A percentile compares a stretch with the other conserved stretches of the same genome.
Evolutionary conservation across 176 grass and related monocot genomes (phyloP).

Genomic region (bread wheat (Triticum aestivum)): DNA sequence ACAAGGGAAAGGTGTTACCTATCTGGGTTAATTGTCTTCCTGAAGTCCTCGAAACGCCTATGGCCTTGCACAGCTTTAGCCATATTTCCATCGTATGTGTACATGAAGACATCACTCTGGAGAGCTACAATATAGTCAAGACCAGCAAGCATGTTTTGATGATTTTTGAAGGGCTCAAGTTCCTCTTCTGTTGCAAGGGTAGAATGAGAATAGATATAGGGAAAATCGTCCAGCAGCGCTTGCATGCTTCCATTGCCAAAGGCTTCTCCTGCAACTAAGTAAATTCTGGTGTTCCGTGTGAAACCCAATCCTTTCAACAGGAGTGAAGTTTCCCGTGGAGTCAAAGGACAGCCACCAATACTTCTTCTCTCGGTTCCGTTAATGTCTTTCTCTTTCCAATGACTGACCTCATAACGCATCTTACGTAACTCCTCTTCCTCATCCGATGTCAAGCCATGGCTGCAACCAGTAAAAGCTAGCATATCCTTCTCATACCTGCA

Average conservation of each 20-base stretch:
- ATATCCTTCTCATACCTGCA: conserved; percentile 98
- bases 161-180: conserved; percentile 71
- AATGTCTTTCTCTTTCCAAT: conserved; percentile 99
- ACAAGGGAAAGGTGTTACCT: conserved; percentile 52
- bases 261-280: conserved; percentile 90
- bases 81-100: conserved; percentile 99
- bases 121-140: conserved; percentile 91
- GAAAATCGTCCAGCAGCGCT: conserved; percentile 66
- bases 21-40: conserved; percentile 88
- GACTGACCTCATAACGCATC: conserved; percentile 90
- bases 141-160: conserved; percentile 99
- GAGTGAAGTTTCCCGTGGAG: conserved; percentile 90
- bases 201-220: conserved; percentile 82
- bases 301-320: conserved; percentile 86
- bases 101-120: conserved; percentile 88
- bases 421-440: conserved; percentile 73
- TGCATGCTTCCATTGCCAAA: conserved; percentile 97
- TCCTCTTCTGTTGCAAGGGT: conserved; percentile 75
- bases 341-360: conserved; percentile 85
- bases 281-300: conserved; percentile 66
- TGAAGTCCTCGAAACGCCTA: conserved; percentile 87
- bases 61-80: conserved; percentile 96
- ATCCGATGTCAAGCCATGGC: conserved; percentile 64
- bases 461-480: conserved; percentile 97
- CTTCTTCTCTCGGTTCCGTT: conserved; percentile 82